Conservation (phyloP, 495 filamentous ascomycete species). For the Haplographium delicatum region DNA sequence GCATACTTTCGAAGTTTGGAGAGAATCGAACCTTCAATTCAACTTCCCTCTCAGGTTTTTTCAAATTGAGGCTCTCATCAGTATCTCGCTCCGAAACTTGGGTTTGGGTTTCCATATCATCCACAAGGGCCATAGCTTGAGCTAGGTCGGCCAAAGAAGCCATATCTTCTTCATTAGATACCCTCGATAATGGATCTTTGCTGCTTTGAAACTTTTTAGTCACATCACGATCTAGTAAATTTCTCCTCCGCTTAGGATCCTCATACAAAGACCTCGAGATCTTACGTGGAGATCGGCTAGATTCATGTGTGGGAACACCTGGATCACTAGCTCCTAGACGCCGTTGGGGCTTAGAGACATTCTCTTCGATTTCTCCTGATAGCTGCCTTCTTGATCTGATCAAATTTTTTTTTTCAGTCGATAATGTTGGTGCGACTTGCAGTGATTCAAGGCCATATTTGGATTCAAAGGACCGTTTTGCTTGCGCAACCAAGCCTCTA, state of each 20-base stretch:
- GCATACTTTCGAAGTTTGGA: too few species aligned
- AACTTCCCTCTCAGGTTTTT: too few species aligned
- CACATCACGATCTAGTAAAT: slow-evolving; percentile 1
- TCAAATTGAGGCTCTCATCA: too few species aligned
- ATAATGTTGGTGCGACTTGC: neutral
- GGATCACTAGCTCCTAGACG: slow-evolving; percentile 12
- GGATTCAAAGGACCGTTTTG: too few species aligned
- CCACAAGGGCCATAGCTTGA: slow-evolving; percentile 5
- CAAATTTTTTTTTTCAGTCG: too few species aligned
- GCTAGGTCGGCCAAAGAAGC: slow-evolving; percentile 21
- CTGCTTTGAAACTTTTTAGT: neutral
- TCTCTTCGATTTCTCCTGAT: neutral
- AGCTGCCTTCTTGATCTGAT: too few species aligned
- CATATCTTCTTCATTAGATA: slow-evolving; percentile 23
- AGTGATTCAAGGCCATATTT: too few species aligned
- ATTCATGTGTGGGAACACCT: neutral
- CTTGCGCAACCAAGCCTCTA: too few species aligned
- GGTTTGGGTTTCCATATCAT: too few species aligned
- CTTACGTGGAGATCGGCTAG: neutral
- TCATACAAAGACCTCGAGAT: slow-evolving; percentile 13
- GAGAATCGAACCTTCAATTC: too few species aligned
- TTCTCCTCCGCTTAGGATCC: slow-evolving; percentile 5
- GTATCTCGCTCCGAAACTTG: too few species aligned
- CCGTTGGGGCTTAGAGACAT: neutral
- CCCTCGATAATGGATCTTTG: slow-evolving; percentile 16